These are phyloP conservation scores for Mortierella sp. DNA, from an alignment of 371 early-diverging fungal genomes.

Conservation along the genomic window DNA sequence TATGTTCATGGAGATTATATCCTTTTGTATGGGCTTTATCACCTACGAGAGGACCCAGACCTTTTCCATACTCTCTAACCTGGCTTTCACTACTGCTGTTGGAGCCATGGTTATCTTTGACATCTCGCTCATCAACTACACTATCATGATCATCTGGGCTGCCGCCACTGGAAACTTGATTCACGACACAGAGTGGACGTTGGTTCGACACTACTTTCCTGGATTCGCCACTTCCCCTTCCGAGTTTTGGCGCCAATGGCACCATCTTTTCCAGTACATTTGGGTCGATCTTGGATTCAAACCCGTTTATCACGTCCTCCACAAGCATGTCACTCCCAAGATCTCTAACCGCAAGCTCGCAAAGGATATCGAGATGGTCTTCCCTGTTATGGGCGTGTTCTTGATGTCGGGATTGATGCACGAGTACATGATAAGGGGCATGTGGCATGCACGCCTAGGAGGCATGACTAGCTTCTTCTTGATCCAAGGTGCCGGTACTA, in stretches of 20 bases:
- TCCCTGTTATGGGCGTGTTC: slow-evolving; percentile 54
- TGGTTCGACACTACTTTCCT: slow-evolving; percentile 52
- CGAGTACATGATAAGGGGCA: slow-evolving; percentile 42
- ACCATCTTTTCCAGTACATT: slow-evolving; percentile 50
- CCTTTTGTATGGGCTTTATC: slow-evolving; percentile 35
- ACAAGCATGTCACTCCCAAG: slow-evolving; percentile 32
- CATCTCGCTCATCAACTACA: slow-evolving; percentile 49
- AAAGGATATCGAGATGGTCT: slow-evolving; percentile 17
- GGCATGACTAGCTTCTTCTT: slow-evolving; percentile 52
- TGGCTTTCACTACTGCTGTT: slow-evolving; percentile 23
- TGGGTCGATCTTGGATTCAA: slow-evolving; percentile 54
- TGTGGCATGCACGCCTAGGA: slow-evolving; percentile 44
- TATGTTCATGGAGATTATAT: slow-evolving; percentile 30
- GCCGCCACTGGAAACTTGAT: slow-evolving; percentile 35
- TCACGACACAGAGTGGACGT: slow-evolving; percentile 53
- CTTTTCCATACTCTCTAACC: slow-evolving; percentile 14
- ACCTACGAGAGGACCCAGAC: slow-evolving; percentile 33
- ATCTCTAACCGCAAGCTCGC: slow-evolving; percentile 15
- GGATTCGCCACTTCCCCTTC: slow-evolving; percentile 50
- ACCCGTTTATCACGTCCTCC: slow-evolving; percentile 33
- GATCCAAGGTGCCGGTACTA: slow-evolving; percentile 47
- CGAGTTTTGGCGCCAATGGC: slow-evolving; percentile 55
- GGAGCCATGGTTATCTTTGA: slow-evolving; percentile 42
- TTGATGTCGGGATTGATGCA: slow-evolving; percentile 56
- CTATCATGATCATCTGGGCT: slow-evolving; percentile 52